phyloP scores from a whole-genome alignment of 1,284 basidiomycete species.

The Entoloma clypeatum region DNA sequence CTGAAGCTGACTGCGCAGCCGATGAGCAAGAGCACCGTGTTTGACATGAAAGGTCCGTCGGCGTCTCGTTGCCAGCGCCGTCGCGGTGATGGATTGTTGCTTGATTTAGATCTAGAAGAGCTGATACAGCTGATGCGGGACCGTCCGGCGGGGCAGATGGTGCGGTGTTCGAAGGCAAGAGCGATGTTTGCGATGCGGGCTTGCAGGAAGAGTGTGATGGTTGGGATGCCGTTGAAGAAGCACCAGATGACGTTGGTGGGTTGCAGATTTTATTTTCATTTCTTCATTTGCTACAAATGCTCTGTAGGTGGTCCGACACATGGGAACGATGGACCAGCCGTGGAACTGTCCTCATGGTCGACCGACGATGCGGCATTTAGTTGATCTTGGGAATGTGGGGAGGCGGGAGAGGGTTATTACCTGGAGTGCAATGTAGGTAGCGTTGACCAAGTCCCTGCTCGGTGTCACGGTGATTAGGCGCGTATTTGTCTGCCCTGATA shows the following conservation, averaged over 20 bases:
- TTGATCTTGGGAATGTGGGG: slow-evolving; percentile 34
- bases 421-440: no score
- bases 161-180: slow-evolving; percentile 89
- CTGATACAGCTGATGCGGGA: slow-evolving; percentile 84
- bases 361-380: slow-evolving; percentile 91
- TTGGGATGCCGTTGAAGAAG: slow-evolving; percentile 79
- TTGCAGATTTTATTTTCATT: slow-evolving; percentile 13
- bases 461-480: no score
- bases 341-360: slow-evolving; percentile 98
- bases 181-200: slow-evolving; percentile 97
- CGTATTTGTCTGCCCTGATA: no score
- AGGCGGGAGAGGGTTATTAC: slow-evolving; percentile 7
- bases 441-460: no score
- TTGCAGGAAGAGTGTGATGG: slow-evolving; percentile 95
- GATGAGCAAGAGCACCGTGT: slow-evolving; percentile 85
- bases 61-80: not conserved
- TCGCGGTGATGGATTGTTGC: slow-evolving; percentile 7
- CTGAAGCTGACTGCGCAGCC: slow-evolving; percentile 83
- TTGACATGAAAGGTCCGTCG: slow-evolving; percentile 52
- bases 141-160: slow-evolving; percentile 70
- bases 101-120: slow-evolving; percentile 84
- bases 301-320: slow-evolving; percentile 79
- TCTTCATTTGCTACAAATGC: slow-evolving; percentile 14
- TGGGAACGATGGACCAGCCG: slow-evolving; percentile 95
- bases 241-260: slow-evolving; percentile 79